These are phyloP conservation scores for Naegleria lovaniensis DNA, from an alignment of 208 protist species.

Conservation along the genomic window DNA sequence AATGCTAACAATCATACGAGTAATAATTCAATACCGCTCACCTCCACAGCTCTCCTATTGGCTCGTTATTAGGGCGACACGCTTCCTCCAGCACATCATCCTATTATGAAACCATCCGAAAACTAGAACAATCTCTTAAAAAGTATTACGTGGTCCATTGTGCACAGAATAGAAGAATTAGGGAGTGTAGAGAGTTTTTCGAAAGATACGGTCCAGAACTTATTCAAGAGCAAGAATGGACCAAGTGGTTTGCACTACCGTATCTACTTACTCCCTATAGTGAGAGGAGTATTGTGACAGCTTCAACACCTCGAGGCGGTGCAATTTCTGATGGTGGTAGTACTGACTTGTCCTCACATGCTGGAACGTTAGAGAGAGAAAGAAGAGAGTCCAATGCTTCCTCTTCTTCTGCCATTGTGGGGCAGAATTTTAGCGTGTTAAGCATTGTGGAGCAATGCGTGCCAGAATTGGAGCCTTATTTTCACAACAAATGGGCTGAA, in stretches of 20 bases:
- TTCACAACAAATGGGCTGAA: constrained; percentile 26
- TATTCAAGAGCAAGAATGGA: constrained; percentile 20
- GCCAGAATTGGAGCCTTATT: constrained; percentile 17
- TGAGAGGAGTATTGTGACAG: no score
- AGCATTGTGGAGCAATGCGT: background rate
- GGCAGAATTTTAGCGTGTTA: background rate
- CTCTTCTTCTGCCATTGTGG: background rate
- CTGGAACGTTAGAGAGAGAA: background rate
- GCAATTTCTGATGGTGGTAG: background rate
- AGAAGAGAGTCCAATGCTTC: background rate
- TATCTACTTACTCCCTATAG: background rate
- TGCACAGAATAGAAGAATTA: background rate
- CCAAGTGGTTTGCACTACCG: background rate
- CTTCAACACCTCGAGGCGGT: background rate
- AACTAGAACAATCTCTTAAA: constrained; percentile 16
- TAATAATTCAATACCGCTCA: background rate
- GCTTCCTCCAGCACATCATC: background rate
- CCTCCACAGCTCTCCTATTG: background rate
- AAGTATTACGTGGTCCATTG: constrained; percentile 30
- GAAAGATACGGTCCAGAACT: constrained; percentile 9
- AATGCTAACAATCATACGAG: background rate
- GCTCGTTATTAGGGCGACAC: background rate
- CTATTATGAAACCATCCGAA: constrained; percentile 9
- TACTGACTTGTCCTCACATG: background rate
- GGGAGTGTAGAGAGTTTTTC: constrained; percentile 19